These are phyloP conservation scores for Kalmusia sp. DNA, from an alignment of 2,329 filamentous ascomycete species.

Conservation along the genomic window DNA sequence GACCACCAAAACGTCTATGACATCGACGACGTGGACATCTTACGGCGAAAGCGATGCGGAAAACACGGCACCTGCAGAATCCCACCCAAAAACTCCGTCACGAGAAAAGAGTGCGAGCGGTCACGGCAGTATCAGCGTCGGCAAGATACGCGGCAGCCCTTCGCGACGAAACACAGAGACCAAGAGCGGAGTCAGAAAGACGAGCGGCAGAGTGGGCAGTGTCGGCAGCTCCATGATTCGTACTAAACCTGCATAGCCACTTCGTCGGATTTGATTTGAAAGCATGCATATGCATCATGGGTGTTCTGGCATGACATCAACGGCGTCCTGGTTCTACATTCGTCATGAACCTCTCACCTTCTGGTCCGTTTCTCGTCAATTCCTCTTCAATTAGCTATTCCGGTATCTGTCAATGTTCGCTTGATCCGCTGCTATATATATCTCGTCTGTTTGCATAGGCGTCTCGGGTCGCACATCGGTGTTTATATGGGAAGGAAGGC, in stretches of 20 bases:
- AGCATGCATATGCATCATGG: conserved; percentile 21
- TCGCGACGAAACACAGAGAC: conserved; percentile 54
- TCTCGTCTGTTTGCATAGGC: conserved; percentile 5
- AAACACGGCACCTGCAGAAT: conserved; percentile 47
- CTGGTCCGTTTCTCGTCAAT: conserved; percentile 14
- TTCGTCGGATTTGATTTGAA: conserved; percentile 10
- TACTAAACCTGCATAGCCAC: conserved; percentile 34
- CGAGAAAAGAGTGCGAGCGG: conserved; percentile 51
- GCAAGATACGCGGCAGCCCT: conserved; percentile 54
- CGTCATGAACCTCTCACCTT: conserved; percentile 9
- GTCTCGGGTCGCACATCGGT: conserved; percentile 1
- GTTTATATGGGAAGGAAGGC: background rate
- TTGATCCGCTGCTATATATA: conserved; percentile 5
- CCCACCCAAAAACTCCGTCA: conserved; percentile 53
- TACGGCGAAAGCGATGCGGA: conserved; percentile 56
- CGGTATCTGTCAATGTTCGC: background rate
- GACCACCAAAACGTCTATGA: conserved; percentile 57
- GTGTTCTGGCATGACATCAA: conserved; percentile 26
- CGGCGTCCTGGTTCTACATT: conserved; percentile 29
- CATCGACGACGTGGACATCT: conserved; percentile 40
- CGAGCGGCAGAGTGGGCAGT: conserved; percentile 59
- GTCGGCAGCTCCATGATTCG: conserved; percentile 44
- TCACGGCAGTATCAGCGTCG: conserved; percentile 53
- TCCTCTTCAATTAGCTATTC: background rate
- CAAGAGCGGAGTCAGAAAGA: conserved; percentile 59